phyloP scores from a whole-genome alignment of 306 rosid genomes.

The Acacia acuminata region DNA sequence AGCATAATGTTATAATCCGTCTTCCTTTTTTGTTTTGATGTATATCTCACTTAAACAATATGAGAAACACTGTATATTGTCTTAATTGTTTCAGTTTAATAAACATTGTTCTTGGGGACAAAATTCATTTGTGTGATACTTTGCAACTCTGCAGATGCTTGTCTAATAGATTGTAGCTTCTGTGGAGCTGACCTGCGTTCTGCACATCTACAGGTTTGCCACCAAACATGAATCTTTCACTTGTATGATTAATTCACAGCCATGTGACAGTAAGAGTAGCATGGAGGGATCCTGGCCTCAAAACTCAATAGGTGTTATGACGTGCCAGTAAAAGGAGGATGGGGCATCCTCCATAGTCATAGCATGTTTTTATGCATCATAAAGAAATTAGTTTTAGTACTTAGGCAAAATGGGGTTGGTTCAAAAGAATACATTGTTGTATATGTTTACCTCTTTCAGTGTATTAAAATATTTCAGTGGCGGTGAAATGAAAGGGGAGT shows the following conservation, averaged over 20 bases:
- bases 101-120: constrained; percentile 16
- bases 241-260: background rate
- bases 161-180: constrained; percentile 81
- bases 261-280: background rate
- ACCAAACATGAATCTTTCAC: constrained; percentile 16
- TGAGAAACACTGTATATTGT: background rate
- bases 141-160: constrained; percentile 69
- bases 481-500: background rate
- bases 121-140: constrained; percentile 23
- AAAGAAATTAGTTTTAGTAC: background rate
- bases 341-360: background rate
- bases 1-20: constrained; percentile 17
- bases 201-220: constrained; percentile 90
- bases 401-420: background rate
- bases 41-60: background rate
- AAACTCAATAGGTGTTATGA: background rate
- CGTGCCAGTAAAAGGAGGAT: background rate
- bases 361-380: background rate
- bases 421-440: background rate
- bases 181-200: constrained; percentile 91
- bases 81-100: background rate
- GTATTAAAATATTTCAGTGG: background rate
- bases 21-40: constrained; percentile 23
- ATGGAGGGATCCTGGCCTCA: background rate
- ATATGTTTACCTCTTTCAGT: background rate